Conservation (phyloP, 2,329 filamentous ascomycete genomes). For the Epichloe brachyelytri region DNA sequence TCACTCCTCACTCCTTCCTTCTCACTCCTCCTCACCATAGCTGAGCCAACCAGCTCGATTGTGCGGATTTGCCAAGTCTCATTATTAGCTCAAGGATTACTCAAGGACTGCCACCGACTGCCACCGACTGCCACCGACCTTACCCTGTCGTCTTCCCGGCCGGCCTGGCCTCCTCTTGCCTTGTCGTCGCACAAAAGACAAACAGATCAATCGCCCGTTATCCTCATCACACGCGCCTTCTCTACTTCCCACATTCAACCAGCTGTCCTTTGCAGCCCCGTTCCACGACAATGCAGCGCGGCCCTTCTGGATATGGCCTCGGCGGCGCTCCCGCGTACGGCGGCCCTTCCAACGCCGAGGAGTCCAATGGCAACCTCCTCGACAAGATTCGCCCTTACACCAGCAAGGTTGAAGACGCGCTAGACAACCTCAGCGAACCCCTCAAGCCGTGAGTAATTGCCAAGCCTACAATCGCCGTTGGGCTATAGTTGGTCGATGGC, state of each 20-base stretch:
- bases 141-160: too few species aligned
- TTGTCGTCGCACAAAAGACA: too few species aligned
- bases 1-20: too few species aligned
- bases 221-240: not conserved
- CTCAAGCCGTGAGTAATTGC: slow-evolving; percentile 63
- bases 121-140: too few species aligned
- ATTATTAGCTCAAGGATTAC: too few species aligned
- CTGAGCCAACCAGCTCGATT: too few species aligned
- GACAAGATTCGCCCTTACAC: slow-evolving; percentile 89
- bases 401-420: slow-evolving; percentile 91
- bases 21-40: too few species aligned
- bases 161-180: too few species aligned
- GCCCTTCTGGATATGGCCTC: slow-evolving; percentile 72
- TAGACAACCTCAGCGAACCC: slow-evolving; percentile 80
- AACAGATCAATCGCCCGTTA: not conserved
- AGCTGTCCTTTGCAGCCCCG: not conserved
- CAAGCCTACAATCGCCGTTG: not conserved
- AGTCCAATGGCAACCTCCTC: slow-evolving; percentile 49
- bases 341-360: slow-evolving; percentile 35
- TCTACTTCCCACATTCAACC: not conserved
- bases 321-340: slow-evolving; percentile 58
- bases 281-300: slow-evolving; percentile 30
- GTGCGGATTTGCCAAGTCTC: too few species aligned
- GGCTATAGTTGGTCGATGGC: not conserved
- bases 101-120: too few species aligned